phyloP scores from a whole-genome alignment of 371 early-diverging fungal species.

The Sporodiniella umbellata region DNA sequence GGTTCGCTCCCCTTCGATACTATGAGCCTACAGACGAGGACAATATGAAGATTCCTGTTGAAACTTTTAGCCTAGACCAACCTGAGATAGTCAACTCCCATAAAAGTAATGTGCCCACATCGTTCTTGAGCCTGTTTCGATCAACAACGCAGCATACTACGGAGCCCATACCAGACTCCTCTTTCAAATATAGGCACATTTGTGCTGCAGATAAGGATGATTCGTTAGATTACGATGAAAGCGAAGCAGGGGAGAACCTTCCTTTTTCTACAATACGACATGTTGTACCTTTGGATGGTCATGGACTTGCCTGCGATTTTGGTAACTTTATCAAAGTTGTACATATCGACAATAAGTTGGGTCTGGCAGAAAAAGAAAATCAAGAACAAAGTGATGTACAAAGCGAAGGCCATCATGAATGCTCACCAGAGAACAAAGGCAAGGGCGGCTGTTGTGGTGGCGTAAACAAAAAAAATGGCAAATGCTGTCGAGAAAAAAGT shows the following conservation, averaged over 20 bases:
- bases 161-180: not conserved
- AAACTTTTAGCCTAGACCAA: conserved; percentile 15
- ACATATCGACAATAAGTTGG: conserved; percentile 16
- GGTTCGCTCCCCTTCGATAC: conserved; percentile 37
- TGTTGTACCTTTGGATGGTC: conserved; percentile 23
- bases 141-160: not conserved
- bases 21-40: conserved; percentile 14
- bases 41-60: conserved; percentile 11
- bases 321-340: conserved; percentile 46
- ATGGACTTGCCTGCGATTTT: conserved; percentile 39
- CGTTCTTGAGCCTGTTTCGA: conserved; percentile 14
- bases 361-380: conserved; percentile 16
- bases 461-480: conserved; percentile 16
- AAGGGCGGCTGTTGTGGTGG: conserved; percentile 22
- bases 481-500: not conserved
- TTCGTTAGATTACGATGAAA: conserved; percentile 3
- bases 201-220: not conserved
- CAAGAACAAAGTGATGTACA: not conserved
- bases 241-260: conserved; percentile 29
- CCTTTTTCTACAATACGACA: conserved; percentile 34
- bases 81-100: not conserved
- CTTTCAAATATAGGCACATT: conserved; percentile 10
- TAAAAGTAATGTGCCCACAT: not conserved
- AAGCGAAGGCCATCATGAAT: not conserved
- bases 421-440: conserved; percentile 11